Base-by-base conservation (phyloP, 2,329 filamentous ascomycete genomes). In the Diaporthe citrichinensis region DNA sequence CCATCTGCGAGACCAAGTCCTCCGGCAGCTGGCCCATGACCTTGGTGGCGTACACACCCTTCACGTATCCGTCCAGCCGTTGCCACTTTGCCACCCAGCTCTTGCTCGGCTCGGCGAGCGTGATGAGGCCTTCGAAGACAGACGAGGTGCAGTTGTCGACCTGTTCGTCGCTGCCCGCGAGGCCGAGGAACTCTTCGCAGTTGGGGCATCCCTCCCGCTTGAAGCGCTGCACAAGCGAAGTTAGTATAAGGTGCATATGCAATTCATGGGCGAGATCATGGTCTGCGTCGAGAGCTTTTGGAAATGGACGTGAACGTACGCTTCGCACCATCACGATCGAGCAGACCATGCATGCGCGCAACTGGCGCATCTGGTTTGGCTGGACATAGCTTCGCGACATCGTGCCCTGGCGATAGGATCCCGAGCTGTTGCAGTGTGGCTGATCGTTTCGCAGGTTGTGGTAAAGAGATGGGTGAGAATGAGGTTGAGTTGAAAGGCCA, bases 11-110 rank as follows among this genome's bases (percentile, higher is more conserved):
- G 61, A 90, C 85, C 55, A 94, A 88, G 77, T 94, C 92, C 78
- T 93, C 92, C 7, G 92, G 92, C 76, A 94, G 84, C 82, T 94
- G 92, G 25, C 97, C 97, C 44, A 94, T 95, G 34, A 99, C 97
- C 87, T 98, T 98, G 74, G 95, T 94, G 25, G 97, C 97, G 86
- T 99, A 99, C 75, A 97, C 92, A 72, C 97, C 97, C 23, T 92
- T 91, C 71, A 97, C 93, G 84, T 98, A 98, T 73, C 91, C 92
- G 83, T 98, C 95, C 76, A 99, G 86, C 12, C 97, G 91, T 88
- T 98, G 95, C 94, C 96, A 98, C 83, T 95, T 94, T n/a, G 96
- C 96, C 67, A 98, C 95, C 97, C 97, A 99, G 81, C 94, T 97
- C 79, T 89, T 91, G 58, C 87, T 86, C n/a, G 96, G 96, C 83